Evolutionary conservation across 768 basidiomycete genomes (phyloP).

Genomic region (Leccinellum luteum): DNA sequence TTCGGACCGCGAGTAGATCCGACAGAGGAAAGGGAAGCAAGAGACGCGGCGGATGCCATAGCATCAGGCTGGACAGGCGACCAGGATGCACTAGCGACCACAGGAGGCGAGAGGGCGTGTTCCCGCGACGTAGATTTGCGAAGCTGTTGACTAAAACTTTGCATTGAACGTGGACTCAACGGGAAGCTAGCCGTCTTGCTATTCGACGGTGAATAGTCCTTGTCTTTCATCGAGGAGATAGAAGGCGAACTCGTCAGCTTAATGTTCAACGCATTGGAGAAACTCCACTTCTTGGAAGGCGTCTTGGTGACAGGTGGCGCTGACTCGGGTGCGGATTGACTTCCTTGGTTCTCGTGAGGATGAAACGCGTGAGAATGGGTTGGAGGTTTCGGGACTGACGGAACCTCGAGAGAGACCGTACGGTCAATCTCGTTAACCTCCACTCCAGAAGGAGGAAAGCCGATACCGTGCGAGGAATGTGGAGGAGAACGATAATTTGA

Average conservation of each 20-base stretch:
- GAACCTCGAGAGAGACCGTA: conserved; percentile 51
- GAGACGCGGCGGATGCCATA: conserved; percentile 75
- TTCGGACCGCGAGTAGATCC: conserved; percentile 59
- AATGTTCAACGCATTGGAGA: conserved; percentile 81
- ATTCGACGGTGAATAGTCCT: conserved; percentile 32
- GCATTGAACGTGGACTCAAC: conserved; percentile 64
- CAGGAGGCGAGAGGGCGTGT: conserved; percentile 45
- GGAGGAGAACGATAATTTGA: conserved; percentile 74
- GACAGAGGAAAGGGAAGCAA: conserved; percentile 70
- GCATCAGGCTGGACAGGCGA: conserved; percentile 70
- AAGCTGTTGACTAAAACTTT: conserved; percentile 58
- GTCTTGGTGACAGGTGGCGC: conserved; percentile 58
- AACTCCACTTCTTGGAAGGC: conserved; percentile 96
- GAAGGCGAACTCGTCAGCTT: conserved; percentile 68
- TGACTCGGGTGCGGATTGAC: conserved; percentile 42
- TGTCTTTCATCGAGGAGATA: conserved; percentile 49
- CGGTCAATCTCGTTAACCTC: conserved; percentile 50
- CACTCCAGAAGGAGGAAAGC: conserved; percentile 45
- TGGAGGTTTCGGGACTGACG: conserved; percentile 29
- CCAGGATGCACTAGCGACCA: conserved; percentile 52
- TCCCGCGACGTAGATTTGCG: conserved; percentile 73
- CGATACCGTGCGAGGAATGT: conserved; percentile 51
- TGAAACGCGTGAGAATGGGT: conserved; percentile 31
- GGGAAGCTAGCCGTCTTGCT: conserved; percentile 54
- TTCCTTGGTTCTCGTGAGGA: conserved; percentile 39